Base-by-base conservation (phyloP, 2,329 filamentous ascomycete genomes). In the Alternaria solani region DNA sequence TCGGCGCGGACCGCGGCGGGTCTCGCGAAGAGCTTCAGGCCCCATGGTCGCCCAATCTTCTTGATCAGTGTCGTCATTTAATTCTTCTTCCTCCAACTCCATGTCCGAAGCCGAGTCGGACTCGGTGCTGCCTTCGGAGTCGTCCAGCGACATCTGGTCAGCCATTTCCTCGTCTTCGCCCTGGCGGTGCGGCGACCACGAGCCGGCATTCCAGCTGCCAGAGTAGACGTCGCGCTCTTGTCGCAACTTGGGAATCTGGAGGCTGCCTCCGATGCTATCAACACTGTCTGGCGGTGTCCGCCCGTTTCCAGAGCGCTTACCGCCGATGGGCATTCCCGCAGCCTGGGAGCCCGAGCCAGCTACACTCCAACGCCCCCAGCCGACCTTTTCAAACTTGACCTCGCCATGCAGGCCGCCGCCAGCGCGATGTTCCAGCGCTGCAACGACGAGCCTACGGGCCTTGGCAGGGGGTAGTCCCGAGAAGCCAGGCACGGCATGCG, bases 41-140 rank as follows among this genome's bases (percentile, higher is more conserved):
- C 93, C 94, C 63, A 97, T 91, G 53, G 91, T 88, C 47, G 91
- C 92, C 94, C 94, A 97, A 80, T 98, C 94, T 79, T 98, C 94
- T 75, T 97, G 93, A 75, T 98, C 95, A 25, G 95, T 98, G 61
- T 92, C 87, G 74, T 97, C 93, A 64, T 82, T 79, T 62, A 92
- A 88, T 74, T 96, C 91, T 69, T 92, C 90, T 70, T 89, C 88
- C 70, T 89, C 88, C 82, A 89, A 80, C 78, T 77, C 84, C 42
- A 87, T 86, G 18, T 89, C 90, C 70, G 93, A 91, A 32, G 90
- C 93, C 42, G 68, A 72, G 73, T 91, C 93, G 12, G 91, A 93
- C 51, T 87, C 89, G 53, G 89, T 91, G 56, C 79, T 82, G 43
- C 87, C 86, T 62, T 92, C 89, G 32, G 70, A 75, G 73, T 91